phyloP scores from a whole-genome alignment of 768 basidiomycete genomes.

The Cantharellus cinnabarinus region DNA sequence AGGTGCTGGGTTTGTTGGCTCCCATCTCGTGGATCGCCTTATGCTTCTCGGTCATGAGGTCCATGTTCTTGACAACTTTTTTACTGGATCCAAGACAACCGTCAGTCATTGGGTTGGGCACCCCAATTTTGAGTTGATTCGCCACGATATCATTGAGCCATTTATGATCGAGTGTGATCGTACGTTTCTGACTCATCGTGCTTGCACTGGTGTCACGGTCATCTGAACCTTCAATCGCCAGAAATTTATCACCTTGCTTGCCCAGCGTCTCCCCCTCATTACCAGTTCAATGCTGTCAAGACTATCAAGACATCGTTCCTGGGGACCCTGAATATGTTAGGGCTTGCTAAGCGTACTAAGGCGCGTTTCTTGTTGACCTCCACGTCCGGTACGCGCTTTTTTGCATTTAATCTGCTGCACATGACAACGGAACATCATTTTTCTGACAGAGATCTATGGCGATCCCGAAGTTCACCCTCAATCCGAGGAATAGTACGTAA shows the following conservation, averaged over 20 bases:
- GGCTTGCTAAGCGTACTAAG: conserved; percentile 90
- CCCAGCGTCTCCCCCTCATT: conserved; percentile 91
- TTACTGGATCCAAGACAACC: conserved; percentile 95
- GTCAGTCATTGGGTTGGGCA: conserved; percentile 93
- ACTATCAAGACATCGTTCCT: conserved; percentile 97
- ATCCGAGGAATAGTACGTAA: conserved; percentile 72
- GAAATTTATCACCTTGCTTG: conserved; percentile 98
- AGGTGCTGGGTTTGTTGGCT: conserved; percentile 98
- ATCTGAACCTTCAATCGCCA: conserved; percentile 14
- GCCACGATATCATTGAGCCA: conserved; percentile 92
- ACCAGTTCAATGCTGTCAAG: conserved; percentile 95
- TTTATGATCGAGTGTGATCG: conserved; percentile 99
- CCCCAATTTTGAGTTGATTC: conserved; percentile 95
- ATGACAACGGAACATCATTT: neutral
- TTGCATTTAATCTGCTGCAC: neutral
- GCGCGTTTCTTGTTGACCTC: conserved; percentile 91
- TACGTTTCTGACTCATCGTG: conserved; percentile 23
- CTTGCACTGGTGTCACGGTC: neutral
- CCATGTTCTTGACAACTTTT: conserved; percentile 95
- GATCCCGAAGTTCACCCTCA: conserved; percentile 98
- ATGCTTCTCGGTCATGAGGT: conserved; percentile 98
- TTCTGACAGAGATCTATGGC: conserved; percentile 71
- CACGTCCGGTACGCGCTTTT: conserved; percentile 52
- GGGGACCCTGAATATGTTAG: conserved; percentile 98
- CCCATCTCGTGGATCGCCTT: conserved; percentile 90